A percentile compares a stretch with the other conserved stretches of the same genome.
Conservation (phyloP, 164 flowering plant species). For the Hamamelis virginiana region DNA sequence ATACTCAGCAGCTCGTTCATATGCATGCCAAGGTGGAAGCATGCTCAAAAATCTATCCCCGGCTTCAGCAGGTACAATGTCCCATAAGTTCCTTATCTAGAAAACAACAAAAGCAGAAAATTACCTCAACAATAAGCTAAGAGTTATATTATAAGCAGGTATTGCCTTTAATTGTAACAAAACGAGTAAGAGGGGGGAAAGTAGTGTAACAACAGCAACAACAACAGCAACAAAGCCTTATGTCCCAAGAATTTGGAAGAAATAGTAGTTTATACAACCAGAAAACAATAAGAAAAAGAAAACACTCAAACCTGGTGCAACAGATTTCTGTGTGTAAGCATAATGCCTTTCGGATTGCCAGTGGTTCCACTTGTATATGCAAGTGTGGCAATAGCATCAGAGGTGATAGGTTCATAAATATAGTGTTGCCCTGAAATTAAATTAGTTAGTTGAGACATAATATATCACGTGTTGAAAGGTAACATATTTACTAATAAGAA, state of each 20-base stretch:
- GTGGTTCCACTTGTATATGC: constrained; percentile 97
- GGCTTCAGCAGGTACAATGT: constrained; percentile 68
- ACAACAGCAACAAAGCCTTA: too few relatives aligned
- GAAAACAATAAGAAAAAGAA: neutral
- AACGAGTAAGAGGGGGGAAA: too few relatives aligned
- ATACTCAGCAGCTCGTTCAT: constrained; percentile 90
- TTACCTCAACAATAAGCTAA: neutral
- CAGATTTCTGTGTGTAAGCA: constrained; percentile 90
- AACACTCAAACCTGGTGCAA: constrained; percentile 75
- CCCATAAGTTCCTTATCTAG: constrained; percentile 71
- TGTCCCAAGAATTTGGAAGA: too few relatives aligned
- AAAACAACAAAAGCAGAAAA: constrained; percentile 6
- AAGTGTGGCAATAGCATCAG: constrained; percentile 86
- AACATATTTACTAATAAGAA: neutral
- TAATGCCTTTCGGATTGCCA: constrained; percentile 91
- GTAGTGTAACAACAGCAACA: too few relatives aligned
- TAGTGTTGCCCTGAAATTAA: constrained; percentile 44
- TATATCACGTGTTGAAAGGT: neutral
- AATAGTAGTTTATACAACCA: too few relatives aligned
- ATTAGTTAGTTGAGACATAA: constrained; percentile 7
- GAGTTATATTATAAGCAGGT: too few relatives aligned
- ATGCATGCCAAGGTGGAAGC: constrained; percentile 99
- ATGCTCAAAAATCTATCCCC: constrained; percentile 88
- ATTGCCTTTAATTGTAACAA: too few relatives aligned
- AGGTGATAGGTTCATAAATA: constrained; percentile 60